Percentiles rank a stretch among this genome's conserved stretches.
Evolutionary conservation across 805 yeast genomes (phyloP).

Genomic region (Candida sakaeoensis): DNA sequence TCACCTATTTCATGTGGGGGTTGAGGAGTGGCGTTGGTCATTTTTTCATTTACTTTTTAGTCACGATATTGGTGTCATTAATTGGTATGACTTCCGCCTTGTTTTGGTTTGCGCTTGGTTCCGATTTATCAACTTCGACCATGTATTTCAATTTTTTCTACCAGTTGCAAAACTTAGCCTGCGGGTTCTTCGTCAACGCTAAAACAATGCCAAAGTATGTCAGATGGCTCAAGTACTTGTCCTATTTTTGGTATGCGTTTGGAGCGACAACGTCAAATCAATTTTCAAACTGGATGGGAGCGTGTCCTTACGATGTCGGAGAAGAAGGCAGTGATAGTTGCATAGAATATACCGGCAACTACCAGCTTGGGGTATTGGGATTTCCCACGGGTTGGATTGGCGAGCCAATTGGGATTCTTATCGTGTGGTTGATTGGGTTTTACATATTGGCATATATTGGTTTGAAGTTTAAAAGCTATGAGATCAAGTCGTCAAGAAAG

Average conservation of each 20-base stretch:
- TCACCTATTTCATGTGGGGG: constrained; percentile 78
- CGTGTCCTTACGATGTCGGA: constrained; percentile 43
- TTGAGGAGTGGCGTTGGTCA: constrained; percentile 39
- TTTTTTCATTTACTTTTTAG: constrained; percentile 59
- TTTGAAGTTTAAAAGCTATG: constrained; percentile 47
- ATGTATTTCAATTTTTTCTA: constrained; percentile 57
- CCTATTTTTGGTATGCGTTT: constrained; percentile 75
- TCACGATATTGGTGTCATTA: constrained; percentile 51
- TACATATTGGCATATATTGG: constrained; percentile 47
- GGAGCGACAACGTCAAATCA: constrained; percentile 66
- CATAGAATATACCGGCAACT: constrained; percentile 49
- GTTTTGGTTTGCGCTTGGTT: constrained; percentile 48
- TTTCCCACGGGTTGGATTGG: constrained; percentile 61
- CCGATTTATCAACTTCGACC: constrained; percentile 62
- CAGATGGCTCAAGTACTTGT: constrained; percentile 75
- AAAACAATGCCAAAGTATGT: constrained; percentile 78
- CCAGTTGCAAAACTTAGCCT: constrained; percentile 71
- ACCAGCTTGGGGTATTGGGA: constrained; percentile 55
- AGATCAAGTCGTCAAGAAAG: constrained; percentile 45
- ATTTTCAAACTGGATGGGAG: constrained; percentile 60
- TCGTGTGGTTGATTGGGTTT: constrained; percentile 59
- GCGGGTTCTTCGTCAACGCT: constrained; percentile 78
- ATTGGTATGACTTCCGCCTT: constrained; percentile 55
- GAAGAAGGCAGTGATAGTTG: constrained; percentile 22
- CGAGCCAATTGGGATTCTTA: constrained; percentile 56